Evolutionary conservation across 2,329 filamentous ascomycete species (phyloP), one percentile per base, ranked within the genome.

Genomic region (Cladosporium austrohemisphaericum): DNA sequence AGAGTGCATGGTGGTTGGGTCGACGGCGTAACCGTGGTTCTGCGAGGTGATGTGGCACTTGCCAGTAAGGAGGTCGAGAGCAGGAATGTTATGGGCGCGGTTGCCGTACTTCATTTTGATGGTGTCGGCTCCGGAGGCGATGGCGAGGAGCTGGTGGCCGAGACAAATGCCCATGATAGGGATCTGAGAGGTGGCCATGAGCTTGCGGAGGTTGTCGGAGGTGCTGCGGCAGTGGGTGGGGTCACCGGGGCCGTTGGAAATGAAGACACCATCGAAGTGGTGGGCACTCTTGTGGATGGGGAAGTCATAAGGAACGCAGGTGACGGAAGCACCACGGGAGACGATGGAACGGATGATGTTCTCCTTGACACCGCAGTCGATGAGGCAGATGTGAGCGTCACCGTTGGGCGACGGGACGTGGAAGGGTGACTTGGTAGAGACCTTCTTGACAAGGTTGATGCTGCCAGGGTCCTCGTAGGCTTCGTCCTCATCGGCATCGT

Each of bases 71-170:
- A 96, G 77, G 68, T 97, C 92, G 51, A 97, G 77, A 53, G 91
- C 90, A 7, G 93, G 93, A 63, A 97, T 97, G 78, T 98, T 98
- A 79, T 97, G 93, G 14, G 91, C 93, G 60, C 93, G 87, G 80
- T 98, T 98, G 65, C 93, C 93, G 71, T 96, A 98, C 81, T 97
- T 97, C 72, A 98, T 83, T 81, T 97, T 97, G 74, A 94, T 85
- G 54, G 93, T 97, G 62, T 83, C 80, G 48, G 88, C 93, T 56
- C 93, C 93, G 52, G 86, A 80, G 41, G 93, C 90, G 60, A 96
- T 81, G 57, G 91, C 92, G 51, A 98, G 79, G 46, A 98, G 84
- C 78, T 98, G 93, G 73, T 98, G 93, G 57, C 93, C 93, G 58
- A 98, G 82, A 69, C 93, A 98, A 66, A 98, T 97, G 62, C 93